A percentile compares a stretch with the other conserved stretches of the same genome.
phyloP scores from a whole-genome alignment of 768 basidiomycete genomes.

The Lactarius deliciosus region DNA sequence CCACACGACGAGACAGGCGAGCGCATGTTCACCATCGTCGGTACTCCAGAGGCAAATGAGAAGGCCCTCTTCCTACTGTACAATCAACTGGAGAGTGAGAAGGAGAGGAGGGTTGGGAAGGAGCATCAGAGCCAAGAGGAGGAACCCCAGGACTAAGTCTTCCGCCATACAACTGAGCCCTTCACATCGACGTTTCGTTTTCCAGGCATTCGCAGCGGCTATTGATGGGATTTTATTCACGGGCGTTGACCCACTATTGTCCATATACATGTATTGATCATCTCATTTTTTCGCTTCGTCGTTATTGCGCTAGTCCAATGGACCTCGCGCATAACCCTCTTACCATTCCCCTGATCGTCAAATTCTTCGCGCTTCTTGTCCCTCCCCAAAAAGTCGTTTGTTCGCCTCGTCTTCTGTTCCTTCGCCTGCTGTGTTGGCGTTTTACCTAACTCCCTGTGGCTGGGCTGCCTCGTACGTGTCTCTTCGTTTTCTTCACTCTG shows the following conservation, averaged over 20 bases:
- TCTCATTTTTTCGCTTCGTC: constrained; percentile 26
- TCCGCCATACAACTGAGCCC: constrained; percentile 11
- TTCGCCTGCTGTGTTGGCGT: constrained; percentile 19
- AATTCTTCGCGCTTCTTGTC: constrained; percentile 21
- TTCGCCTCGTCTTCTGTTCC: constrained; percentile 5
- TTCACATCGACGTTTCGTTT: constrained; percentile 22
- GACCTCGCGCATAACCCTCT: constrained; percentile 21
- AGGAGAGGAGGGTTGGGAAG: constrained; percentile 86
- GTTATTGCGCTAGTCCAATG: constrained; percentile 24
- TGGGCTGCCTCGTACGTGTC: constrained; percentile 20
- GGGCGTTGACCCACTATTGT: constrained; percentile 30
- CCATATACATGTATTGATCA: constrained; percentile 30
- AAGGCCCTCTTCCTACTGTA: constrained; percentile 97
- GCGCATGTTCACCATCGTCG: constrained; percentile 98
- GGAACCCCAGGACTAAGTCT: constrained; percentile 32
- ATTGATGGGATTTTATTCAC: constrained; percentile 31
- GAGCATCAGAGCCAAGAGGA: constrained; percentile 73
- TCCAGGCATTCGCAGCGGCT: constrained; percentile 21
- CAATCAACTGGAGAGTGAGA: constrained; percentile 95
- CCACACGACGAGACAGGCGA: constrained; percentile 99
- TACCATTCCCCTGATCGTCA: constrained; percentile 17
- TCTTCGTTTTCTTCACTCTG: constrained; percentile 15
- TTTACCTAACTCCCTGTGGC: constrained; percentile 9
- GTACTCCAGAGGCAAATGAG: constrained; percentile 94
- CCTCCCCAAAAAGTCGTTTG: constrained; percentile 18